Percentiles rank a stretch among this genome's conserved stretches.
These are phyloP conservation scores for Aurantiochytrium sp. DNA, from an alignment of 108 stramenopile genomes.

Conservation along the genomic window DNA sequence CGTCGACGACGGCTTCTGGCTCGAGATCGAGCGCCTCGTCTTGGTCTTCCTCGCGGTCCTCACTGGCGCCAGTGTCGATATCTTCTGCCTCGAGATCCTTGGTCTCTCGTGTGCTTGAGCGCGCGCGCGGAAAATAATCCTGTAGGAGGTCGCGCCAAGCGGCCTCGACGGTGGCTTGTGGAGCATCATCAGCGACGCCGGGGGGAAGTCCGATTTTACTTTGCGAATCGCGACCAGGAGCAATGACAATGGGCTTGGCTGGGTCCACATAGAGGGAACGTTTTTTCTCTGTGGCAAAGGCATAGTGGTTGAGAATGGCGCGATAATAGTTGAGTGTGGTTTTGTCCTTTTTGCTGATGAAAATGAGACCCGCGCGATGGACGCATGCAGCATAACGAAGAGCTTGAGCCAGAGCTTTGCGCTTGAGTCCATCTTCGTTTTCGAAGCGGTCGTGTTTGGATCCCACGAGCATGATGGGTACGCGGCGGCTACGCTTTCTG, in stretches of 20 bases:
- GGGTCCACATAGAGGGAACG: neutral
- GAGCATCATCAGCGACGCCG: neutral
- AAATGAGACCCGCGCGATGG: neutral
- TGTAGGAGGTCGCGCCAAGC: neutral
- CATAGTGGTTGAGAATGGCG: neutral
- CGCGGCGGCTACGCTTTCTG: neutral
- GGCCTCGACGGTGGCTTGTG: neutral
- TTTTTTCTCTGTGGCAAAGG: neutral
- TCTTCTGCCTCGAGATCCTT: neutral
- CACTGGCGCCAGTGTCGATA: neutral
- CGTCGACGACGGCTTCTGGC: neutral
- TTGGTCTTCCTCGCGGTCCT: neutral
- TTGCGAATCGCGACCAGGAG: neutral
- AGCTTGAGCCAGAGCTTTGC: neutral
- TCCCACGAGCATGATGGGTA: neutral
- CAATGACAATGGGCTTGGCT: neutral
- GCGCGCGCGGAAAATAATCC: neutral
- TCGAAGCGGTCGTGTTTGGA: neutral
- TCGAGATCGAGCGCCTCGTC: neutral
- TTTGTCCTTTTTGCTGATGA: neutral
- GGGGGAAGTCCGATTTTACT: neutral
- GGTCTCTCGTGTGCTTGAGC: neutral
- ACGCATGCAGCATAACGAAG: neutral
- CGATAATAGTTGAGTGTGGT: neutral
- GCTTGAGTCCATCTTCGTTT: slow-evolving; percentile 11